Evolutionary conservation across 2,329 filamentous ascomycete species (phyloP).

Genomic region (Helotiales sp.): DNA sequence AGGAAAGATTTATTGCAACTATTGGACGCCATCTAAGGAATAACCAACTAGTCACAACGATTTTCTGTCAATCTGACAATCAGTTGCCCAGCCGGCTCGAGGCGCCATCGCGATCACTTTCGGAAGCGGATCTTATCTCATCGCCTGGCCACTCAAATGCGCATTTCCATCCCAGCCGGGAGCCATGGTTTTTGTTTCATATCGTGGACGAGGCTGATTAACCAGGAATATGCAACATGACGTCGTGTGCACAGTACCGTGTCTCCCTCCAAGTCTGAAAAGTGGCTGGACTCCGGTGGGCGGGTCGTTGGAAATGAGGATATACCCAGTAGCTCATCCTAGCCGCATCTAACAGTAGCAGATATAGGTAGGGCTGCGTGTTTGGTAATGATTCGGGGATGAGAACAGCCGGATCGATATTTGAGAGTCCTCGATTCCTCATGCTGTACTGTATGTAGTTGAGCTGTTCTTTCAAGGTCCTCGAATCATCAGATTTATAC

Average conservation of each 20-base stretch:
- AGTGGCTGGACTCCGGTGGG: background rate
- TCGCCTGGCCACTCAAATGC: background rate
- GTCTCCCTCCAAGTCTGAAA: background rate
- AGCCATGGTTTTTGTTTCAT: constrained; percentile 1
- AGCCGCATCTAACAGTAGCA: background rate
- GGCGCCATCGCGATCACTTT: background rate
- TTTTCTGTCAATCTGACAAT: background rate
- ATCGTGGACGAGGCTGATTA: constrained; percentile 3
- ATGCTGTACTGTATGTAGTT: too few relatives aligned
- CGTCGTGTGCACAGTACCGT: background rate
- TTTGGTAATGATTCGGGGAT: background rate
- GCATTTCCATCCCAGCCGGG: background rate
- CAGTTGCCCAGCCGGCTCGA: background rate
- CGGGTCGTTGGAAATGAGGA: background rate
- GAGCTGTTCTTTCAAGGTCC: background rate
- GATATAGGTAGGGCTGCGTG: background rate
- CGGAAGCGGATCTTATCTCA: background rate
- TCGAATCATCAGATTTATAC: background rate
- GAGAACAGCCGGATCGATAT: background rate
- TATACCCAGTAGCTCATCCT: background rate
- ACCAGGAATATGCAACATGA: background rate
- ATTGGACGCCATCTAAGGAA: background rate
- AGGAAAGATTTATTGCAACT: background rate
- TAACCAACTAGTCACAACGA: too few relatives aligned
- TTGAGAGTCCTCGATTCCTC: background rate